Evolutionary conservation across 768 basidiomycete species (phyloP), one percentile per base, ranked within the genome.

Genomic region (Hypholoma sublateritium): DNA sequence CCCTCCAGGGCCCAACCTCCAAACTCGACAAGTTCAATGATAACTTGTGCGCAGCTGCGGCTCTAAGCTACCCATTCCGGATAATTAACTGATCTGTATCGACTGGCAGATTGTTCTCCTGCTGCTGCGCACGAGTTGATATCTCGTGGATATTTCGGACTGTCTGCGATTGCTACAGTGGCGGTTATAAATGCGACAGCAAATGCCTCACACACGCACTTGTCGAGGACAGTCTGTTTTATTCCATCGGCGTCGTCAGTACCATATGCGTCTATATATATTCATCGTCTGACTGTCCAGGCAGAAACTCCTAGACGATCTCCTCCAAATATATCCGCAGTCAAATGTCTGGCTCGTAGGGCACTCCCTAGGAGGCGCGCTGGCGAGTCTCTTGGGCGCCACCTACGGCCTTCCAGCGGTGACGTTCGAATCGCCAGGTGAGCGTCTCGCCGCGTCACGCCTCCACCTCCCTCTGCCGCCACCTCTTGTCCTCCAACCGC

Each of bases 1-100:
- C 92, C 0, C 70, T 95, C 0, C 81, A 83, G 60, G 94, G 94
- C 2, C 85, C 88, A 13, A 96, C 96, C 12, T 90, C 91, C 50
- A 90, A 84, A 75, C 86, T 89, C 65, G 96, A 98, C 74, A 95
- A 93, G 74, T 87, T 87, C 67, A 98, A 98, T 70, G 95, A 97
- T 71, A 93, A 93, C 64, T 64, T 92, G 70, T 80, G 55, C 16
- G 75, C 64, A 12, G n/a, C 42, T 43, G 21, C 14, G 35, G 2
- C 22, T 5, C 16, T 45, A 6, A 47, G 5, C 16, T 21, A 46
- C 25, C n/a, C 46, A 11, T 9, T 47, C 11, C 8, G 12, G 22
- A 25, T 28, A 32, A 32, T 47, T 7, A 28, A 39, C 17, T 28
- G 43, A 35, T 35, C 34, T 21, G 13, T 9, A 17, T 45, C 24